Conservation (phyloP, 2,329 filamentous ascomycete genomes). For the Fusarium algeriense region DNA sequence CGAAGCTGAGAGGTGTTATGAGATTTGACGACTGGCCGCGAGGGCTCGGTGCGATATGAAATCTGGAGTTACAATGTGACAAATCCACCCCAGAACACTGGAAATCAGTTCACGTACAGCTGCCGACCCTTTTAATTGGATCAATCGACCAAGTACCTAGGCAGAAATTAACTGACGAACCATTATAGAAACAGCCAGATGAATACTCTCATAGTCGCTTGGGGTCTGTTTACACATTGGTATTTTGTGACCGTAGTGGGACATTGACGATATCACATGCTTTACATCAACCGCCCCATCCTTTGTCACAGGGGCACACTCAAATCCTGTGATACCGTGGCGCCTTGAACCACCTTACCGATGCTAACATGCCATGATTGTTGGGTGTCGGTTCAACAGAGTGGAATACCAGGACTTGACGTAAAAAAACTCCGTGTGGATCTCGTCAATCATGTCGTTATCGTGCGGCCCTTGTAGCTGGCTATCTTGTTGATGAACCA, state of each 20-base stretch:
- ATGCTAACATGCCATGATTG: background rate
- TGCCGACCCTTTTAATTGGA: background rate
- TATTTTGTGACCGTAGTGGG: background rate
- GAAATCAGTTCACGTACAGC: background rate
- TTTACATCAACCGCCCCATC: background rate
- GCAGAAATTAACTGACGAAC: background rate
- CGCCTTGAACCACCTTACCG: background rate
- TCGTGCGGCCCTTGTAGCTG: background rate
- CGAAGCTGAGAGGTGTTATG: background rate
- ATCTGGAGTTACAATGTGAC: background rate
- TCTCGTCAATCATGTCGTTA: background rate
- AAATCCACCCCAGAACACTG: background rate
- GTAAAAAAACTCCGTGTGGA: background rate
- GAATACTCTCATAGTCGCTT: background rate
- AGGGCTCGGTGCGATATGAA: background rate
- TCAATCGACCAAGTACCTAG: background rate
- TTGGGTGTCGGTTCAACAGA: background rate
- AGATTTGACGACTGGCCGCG: background rate
- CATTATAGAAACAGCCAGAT: background rate
- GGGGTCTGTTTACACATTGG: background rate
- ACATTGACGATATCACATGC: background rate
- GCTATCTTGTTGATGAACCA: constrained; percentile 4
- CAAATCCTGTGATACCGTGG: background rate
- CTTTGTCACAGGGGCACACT: background rate
- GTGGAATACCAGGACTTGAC: background rate